Base-by-base conservation (phyloP, 257 asterid genomes). In the Penstemon barbatus region DNA sequence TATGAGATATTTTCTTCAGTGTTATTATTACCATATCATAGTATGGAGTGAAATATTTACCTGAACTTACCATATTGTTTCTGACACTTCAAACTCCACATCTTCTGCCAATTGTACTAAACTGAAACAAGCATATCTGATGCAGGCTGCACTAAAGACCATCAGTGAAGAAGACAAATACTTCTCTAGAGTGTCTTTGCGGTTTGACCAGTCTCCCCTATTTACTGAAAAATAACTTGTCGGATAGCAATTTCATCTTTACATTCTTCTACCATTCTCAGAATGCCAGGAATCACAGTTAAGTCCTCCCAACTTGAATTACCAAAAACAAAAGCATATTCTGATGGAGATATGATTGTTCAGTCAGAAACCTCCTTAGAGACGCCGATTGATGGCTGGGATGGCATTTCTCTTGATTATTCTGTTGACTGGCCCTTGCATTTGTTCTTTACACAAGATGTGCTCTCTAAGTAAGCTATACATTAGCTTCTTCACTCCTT, bases 401-500 rank as follows among this genome's bases (percentile, higher is more conserved):
- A 89, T 86, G 93, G 91, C 52, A 89, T 91, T 71, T 81, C 96
- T 70, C 95, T 94, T 74, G 95, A 91, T 77, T 94, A 94, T 79
- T 77, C 90, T 69, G 89, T 94, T 70, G 94, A 89, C 77, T 94
- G 99, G 99, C 99, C 99, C 57, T 82, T 94, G 69, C 99, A 94
- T 63, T 81, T 94, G 83, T 94, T 94, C 75, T 86, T 91, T 65
- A 91, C 97, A 0, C 97, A 79, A 73, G 99, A 94, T 57, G 97
- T 89, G 70, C 95, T 89, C 61, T 87, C 99, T 61, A 94, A 87
- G 99, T 94, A 86, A 87, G 96, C 70, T 54, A 41, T 68, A 39
- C 64, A 68, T 65, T 75, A 69, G 74, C 50, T 55, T 55, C 56
- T 9, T 39, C 18, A 58, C 39, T 44, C 33, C 41, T 71, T 42